A percentile compares a stretch with the other conserved stretches of the same genome.
Evolutionary conservation across 2,329 filamentous ascomycete species (phyloP).

Genomic region (Seiridium cupressi): DNA sequence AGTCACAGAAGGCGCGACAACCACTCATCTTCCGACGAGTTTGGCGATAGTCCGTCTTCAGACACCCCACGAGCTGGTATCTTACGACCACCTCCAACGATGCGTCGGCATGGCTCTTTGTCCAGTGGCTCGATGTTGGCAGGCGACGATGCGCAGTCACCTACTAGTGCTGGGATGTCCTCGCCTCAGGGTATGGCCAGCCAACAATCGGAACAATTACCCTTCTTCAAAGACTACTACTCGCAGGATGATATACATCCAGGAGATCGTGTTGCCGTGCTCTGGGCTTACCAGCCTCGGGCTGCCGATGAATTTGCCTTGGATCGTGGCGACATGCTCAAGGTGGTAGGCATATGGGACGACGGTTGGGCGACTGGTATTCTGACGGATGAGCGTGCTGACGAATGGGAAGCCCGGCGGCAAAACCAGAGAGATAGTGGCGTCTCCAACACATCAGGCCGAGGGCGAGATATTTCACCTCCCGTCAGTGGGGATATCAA

Average conservation of each 20-base stretch:
- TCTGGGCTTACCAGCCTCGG: constrained; percentile 96
- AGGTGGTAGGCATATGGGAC: constrained; percentile 98
- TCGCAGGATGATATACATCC: constrained; percentile 95
- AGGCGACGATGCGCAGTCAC: constrained; percentile 70
- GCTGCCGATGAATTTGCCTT: constrained; percentile 90
- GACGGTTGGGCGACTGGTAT: constrained; percentile 98
- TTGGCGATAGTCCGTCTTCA: constrained; percentile 70
- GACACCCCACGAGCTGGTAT: constrained; percentile 52
- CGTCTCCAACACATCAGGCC: constrained; percentile 75
- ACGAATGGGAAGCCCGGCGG: constrained; percentile 80
- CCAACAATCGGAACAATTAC: constrained; percentile 91
- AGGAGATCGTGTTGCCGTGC: constrained; percentile 81
- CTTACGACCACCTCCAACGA: constrained; percentile 56
- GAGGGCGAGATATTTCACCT: constrained; percentile 59
- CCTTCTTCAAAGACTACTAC: constrained; percentile 98
- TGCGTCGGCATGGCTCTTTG: constrained; percentile 80
- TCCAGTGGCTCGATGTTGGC: constrained; percentile 80
- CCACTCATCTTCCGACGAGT: constrained; percentile 70
- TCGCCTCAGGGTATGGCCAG: constrained; percentile 82
- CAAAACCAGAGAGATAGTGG: constrained; percentile 88
- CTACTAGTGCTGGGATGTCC: constrained; percentile 69
- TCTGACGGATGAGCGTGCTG: constrained; percentile 75
- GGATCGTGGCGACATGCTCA: constrained; percentile 96
- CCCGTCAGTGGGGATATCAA: constrained; percentile 81
- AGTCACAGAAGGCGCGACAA: constrained; percentile 47